A percentile compares a stretch with the other conserved stretches of the same genome.
phyloP scores from a whole-genome alignment of 176 grass and related monocot genomes.

The Oryza rufipogon region DNA sequence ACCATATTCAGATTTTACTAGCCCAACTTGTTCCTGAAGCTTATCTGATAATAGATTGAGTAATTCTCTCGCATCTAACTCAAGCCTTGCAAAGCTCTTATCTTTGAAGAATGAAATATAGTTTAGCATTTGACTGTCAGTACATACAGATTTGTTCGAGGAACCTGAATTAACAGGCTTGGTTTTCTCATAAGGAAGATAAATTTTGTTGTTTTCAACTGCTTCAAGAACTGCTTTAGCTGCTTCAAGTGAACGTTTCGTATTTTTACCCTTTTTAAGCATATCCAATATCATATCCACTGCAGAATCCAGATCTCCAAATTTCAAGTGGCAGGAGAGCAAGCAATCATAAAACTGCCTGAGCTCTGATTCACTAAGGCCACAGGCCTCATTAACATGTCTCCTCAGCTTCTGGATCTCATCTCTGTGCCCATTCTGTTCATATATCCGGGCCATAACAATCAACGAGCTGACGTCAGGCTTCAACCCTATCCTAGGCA shows the following conservation, averaged over 20 bases:
- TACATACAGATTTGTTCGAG: slow-evolving; percentile 43
- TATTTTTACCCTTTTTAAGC: slow-evolving; percentile 75
- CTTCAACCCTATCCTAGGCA: slow-evolving; percentile 67
- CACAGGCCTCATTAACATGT: slow-evolving; percentile 70
- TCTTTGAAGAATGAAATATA: slow-evolving; percentile 73
- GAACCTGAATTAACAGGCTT: slow-evolving; percentile 27
- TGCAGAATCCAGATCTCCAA: slow-evolving; percentile 68
- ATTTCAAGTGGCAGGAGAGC: slow-evolving; percentile 82
- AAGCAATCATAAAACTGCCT: slow-evolving; percentile 78
- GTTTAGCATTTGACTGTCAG: slow-evolving; percentile 42
- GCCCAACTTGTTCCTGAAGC: slow-evolving; percentile 58
- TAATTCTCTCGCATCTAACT: slow-evolving; percentile 60
- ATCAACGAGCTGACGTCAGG: slow-evolving; percentile 65
- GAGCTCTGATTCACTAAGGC: slow-evolving; percentile 72
- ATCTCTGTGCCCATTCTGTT: slow-evolving; percentile 81
- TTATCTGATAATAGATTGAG: slow-evolving; percentile 63
- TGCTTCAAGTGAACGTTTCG: slow-evolving; percentile 66
- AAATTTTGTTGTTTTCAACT: slow-evolving; percentile 55
- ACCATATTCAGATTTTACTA: slow-evolving; percentile 76
- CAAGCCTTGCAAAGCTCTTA: slow-evolving; percentile 59
- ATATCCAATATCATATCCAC: slow-evolving; percentile 80
- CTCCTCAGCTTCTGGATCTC: slow-evolving; percentile 76
- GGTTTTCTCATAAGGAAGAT: slow-evolving; percentile 49
- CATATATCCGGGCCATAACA: slow-evolving; percentile 82
- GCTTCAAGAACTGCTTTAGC: slow-evolving; percentile 64